A percentile compares a stretch with the other conserved stretches of the same genome.
Evolutionary conservation across 2,329 filamentous ascomycete species (phyloP).

Genomic region (Claviceps purpurea): DNA sequence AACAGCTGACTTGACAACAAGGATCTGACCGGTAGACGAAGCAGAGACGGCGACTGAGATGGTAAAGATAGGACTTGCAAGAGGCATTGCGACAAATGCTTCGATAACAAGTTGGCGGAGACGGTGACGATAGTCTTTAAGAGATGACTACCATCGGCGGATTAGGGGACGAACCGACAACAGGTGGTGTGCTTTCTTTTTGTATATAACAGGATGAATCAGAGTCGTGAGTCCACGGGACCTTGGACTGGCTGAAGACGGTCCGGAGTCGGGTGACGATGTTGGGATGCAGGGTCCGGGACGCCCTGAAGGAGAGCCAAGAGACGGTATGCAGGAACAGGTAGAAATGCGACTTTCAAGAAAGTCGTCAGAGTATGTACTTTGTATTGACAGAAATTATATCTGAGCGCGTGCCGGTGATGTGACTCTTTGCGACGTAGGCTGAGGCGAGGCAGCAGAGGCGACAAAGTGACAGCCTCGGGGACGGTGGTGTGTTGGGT

Average conservation of each 20-base stretch:
- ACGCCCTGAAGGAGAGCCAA: not conserved
- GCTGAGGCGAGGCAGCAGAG: slow-evolving; percentile 15
- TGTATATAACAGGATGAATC: not conserved
- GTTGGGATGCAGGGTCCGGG: not conserved
- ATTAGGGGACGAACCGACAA: slow-evolving; percentile 3
- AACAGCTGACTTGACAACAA: slow-evolving; percentile 36
- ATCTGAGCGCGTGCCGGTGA: slow-evolving; percentile 15
- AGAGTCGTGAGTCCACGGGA: not conserved
- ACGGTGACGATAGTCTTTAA: slow-evolving; percentile 16
- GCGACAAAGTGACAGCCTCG: slow-evolving; percentile 7
- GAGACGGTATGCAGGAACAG: slow-evolving; percentile 19
- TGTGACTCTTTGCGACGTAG: slow-evolving; percentile 22
- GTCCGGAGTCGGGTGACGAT: not conserved
- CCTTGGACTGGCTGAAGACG: not conserved
- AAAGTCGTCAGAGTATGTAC: not conserved
- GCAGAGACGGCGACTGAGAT: slow-evolving; percentile 51
- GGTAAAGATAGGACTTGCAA: slow-evolving; percentile 34
- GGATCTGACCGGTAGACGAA: slow-evolving; percentile 46
- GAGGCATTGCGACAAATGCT: slow-evolving; percentile 40
- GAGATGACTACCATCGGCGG: slow-evolving; percentile 22
- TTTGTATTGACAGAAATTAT: slow-evolving; percentile 14
- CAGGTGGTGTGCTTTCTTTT: not conserved
- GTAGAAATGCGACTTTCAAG: slow-evolving; percentile 9
- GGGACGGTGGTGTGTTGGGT: not conserved
- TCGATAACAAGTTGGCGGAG: slow-evolving; percentile 12